Evolutionary conservation across 2,329 filamentous ascomycete genomes (phyloP).

Genomic region (Sporothrix schenckii): DNA sequence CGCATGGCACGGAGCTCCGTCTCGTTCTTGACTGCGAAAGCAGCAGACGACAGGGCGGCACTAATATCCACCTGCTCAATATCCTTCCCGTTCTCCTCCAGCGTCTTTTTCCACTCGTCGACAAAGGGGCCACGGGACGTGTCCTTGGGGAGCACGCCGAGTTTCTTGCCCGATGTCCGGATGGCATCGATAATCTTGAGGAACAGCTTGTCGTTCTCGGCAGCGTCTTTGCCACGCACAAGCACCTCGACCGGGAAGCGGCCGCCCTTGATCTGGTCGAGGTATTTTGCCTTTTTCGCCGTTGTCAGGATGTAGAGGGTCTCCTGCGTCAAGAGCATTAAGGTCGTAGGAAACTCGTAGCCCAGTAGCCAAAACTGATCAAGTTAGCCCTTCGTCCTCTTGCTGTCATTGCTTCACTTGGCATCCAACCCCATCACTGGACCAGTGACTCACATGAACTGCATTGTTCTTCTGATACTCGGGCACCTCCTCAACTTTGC

Average conservation of each 20-base stretch:
- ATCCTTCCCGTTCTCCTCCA: slow-evolving; percentile 77
- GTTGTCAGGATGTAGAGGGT: slow-evolving; percentile 91
- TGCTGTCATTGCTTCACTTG: not conserved
- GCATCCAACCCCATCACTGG: not conserved
- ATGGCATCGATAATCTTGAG: slow-evolving; percentile 81
- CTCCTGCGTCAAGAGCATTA: slow-evolving; percentile 89
- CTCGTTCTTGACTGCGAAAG: slow-evolving; percentile 92
- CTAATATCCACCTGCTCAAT: slow-evolving; percentile 87
- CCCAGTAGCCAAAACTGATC: slow-evolving; percentile 93
- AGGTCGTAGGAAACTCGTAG: slow-evolving; percentile 95
- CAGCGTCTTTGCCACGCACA: slow-evolving; percentile 86
- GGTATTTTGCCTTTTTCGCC: slow-evolving; percentile 95
- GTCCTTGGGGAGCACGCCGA: slow-evolving; percentile 85
- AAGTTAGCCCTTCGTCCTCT: slow-evolving; percentile 5
- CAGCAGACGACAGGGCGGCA: slow-evolving; percentile 75
- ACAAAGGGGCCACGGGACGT: slow-evolving; percentile 83
- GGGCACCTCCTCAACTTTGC: slow-evolving; percentile 86
- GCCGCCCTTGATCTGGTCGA: slow-evolving; percentile 88
- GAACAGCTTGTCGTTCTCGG: slow-evolving; percentile 89
- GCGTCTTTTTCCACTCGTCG: slow-evolving; percentile 92
- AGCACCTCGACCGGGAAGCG: slow-evolving; percentile 92
- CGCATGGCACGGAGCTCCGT: slow-evolving; percentile 91
- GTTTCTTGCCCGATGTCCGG: slow-evolving; percentile 86
- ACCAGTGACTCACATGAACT: slow-evolving; percentile 68
- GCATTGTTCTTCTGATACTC: slow-evolving; percentile 96